Base-by-base conservation (phyloP, 2,329 filamentous ascomycete species). In the Juglanconis juglandina region DNA sequence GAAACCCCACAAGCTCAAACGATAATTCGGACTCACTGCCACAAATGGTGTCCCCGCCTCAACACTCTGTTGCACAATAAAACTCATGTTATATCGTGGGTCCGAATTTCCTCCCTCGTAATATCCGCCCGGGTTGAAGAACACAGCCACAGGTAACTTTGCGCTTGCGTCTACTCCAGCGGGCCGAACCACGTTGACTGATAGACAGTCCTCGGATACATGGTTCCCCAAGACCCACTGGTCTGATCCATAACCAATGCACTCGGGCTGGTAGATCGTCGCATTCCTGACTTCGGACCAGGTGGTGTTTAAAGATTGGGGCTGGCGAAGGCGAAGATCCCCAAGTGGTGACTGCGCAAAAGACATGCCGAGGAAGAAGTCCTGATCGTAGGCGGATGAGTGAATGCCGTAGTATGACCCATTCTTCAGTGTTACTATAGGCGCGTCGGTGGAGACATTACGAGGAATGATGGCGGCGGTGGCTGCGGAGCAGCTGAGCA, bases 1-100 rank as follows among this genome's bases (percentile, higher is more conserved):
- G 66, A 81, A 83, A 2, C 81, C 81, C 67, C 77, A 82, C 17
- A 74, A 72, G 3, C 72, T 73, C 5, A 80, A 68, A 17, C 80
- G 71, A 61, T 82, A 81, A 64, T 81, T 81, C 49, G 82, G 65
- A 7, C 72, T 77, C 11, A 82, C 77, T 0, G 71, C 79, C 41
- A 82, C 76, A 59, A 83, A 75, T 0, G 78, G 79, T 51, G 75
- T 78, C 57, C 74, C 74, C 17, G 77, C 76, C 9, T 71, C 66
- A 2, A 76, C 72, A 1, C 76, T 74, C 49, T 78, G 75, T n/a
- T 77, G 66, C 3, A 88, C 80, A 53, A 87, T 80, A 63, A 79
- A 83, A 30, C 80, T 82, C 58, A 86, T 73, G 66, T 88, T 87
- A 69, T 87, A 87, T 34, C 83, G 76, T 32, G 76, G 67, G 58